Conservation (phyloP, 2,329 filamentous ascomycete genomes). For the Phialophora verrucosa region DNA sequence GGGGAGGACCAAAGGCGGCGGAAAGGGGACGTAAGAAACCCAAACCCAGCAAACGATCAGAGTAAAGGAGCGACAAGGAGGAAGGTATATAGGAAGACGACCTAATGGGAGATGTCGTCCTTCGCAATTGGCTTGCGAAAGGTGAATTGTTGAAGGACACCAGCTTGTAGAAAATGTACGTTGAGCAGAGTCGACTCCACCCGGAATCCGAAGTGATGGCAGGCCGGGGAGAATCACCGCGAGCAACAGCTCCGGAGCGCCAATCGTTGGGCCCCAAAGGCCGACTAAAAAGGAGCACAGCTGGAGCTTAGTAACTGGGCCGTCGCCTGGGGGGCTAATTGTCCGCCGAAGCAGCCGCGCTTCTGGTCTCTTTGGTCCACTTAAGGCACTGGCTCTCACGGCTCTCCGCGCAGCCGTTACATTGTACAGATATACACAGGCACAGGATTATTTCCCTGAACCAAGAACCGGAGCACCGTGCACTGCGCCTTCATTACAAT, state of each 20-base stretch:
- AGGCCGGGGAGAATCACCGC: constrained; percentile 14
- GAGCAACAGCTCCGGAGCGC: constrained; percentile 5
- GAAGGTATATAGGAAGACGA: constrained; percentile 18
- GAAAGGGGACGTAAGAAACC: constrained; percentile 14
- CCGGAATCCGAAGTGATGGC: constrained; percentile 18
- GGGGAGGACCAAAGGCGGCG: constrained; percentile 42
- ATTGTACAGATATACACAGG: constrained; percentile 15
- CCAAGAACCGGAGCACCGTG: constrained; percentile 9
- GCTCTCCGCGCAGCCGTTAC: constrained; percentile 15
- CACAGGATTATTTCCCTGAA: constrained; percentile 15
- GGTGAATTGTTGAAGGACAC: constrained; percentile 28
- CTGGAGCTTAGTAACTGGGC: no score
- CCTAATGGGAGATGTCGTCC: constrained; percentile 23
- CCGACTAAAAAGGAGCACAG: constrained; percentile 7
- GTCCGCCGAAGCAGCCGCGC: constrained; percentile 3
- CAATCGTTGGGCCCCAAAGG: constrained; percentile 7
- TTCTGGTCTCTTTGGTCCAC: constrained; percentile 4
- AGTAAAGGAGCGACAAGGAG: constrained; percentile 36
- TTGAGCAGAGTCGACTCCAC: constrained; percentile 24
- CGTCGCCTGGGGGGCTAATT: not conserved
- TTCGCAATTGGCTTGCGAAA: constrained; percentile 14
- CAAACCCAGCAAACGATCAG: constrained; percentile 16
- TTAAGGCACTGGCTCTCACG: not conserved
- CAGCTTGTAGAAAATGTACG: constrained; percentile 33
- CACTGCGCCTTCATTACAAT: not conserved